A percentile compares a stretch with the other conserved stretches of the same genome.
These are phyloP conservation scores for Hevea brasiliensis DNA, from an alignment of 345 rosid species.

Conservation along the genomic window DNA sequence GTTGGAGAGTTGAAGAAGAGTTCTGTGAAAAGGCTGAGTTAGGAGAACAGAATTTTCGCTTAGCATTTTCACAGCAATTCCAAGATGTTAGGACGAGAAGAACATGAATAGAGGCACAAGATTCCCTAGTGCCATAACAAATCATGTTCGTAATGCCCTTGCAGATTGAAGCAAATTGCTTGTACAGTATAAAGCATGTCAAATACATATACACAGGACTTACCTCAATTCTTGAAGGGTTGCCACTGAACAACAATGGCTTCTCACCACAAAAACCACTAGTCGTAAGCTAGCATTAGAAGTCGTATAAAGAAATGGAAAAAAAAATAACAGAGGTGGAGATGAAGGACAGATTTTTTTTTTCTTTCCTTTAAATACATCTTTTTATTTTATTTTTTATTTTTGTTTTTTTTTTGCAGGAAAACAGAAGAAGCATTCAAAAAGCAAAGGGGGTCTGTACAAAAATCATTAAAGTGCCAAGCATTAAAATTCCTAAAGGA, in stretches of 20 bases:
- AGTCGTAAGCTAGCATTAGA: slow-evolving; percentile 2
- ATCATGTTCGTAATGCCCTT: not conserved
- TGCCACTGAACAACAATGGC: slow-evolving; percentile 47
- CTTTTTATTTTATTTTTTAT: no score
- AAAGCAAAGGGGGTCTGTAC: not conserved
- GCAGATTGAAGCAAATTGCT: not conserved
- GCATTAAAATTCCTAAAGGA: not conserved
- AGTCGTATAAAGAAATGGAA: slow-evolving; percentile 2
- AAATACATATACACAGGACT: not conserved
- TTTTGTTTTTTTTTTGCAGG: not conserved
- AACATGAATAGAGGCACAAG: no score
- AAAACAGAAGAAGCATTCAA: slow-evolving; percentile 12
- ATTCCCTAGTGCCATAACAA: no score
- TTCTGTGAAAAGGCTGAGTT: not conserved
- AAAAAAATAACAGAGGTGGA: not conserved
- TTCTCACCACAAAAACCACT: slow-evolving; percentile 40
- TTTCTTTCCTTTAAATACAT: not conserved
- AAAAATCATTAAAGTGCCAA: slow-evolving; percentile 5
- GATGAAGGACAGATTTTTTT: not conserved
- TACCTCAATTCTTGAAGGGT: slow-evolving; percentile 46
- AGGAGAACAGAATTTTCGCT: not conserved
- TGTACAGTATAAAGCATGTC: not conserved
- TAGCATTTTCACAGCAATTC: not conserved
- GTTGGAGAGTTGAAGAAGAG: not conserved
- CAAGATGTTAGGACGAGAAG: not conserved